Conservation (phyloP, 495 filamentous ascomycete species). For the Aspergillus ellipticus region DNA sequence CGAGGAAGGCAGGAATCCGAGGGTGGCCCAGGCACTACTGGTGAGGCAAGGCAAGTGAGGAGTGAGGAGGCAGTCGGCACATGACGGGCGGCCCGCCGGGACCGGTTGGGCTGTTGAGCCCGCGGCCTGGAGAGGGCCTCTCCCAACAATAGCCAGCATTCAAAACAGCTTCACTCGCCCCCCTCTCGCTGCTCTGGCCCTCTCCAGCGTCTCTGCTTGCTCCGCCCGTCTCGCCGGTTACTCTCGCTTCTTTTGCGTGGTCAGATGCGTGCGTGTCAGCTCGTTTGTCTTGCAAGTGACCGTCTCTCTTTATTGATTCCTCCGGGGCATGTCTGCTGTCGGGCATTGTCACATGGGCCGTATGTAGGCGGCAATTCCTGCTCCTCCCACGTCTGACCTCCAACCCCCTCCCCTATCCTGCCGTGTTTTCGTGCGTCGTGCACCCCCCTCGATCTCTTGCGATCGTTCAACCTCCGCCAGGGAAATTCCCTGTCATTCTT, state of each 20-base stretch:
- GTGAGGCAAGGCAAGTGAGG: too few relatives aligned
- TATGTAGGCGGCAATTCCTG: constrained; percentile 36
- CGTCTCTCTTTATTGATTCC: constrained; percentile 12
- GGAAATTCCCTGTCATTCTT: constrained; percentile 19
- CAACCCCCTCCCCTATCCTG: constrained; percentile 11
- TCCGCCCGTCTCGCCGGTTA: neutral
- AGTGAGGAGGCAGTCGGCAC: constrained; percentile 2
- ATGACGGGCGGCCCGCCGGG: constrained; percentile 4
- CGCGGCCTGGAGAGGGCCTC: constrained; percentile 2
- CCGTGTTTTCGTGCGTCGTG: constrained; percentile 5
- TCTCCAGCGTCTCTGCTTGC: constrained; percentile 1
- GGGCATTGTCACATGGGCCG: constrained; percentile 43
- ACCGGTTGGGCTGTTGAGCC: constrained; percentile 21
- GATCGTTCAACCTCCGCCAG: constrained; percentile 9
- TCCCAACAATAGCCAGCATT: constrained; percentile 14
- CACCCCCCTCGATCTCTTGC: neutral
- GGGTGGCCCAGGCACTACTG: neutral
- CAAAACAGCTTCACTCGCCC: neutral
- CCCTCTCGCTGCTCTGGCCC: neutral
- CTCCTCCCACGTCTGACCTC: constrained; percentile 20
- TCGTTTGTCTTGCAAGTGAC: neutral
- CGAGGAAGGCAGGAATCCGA: neutral
- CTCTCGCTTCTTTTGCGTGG: constrained; percentile 6
- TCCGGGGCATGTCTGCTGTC: constrained; percentile 24
- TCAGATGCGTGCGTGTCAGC: neutral